Evolutionary conservation across 176 grass and related monocot species (phyloP).

Genomic region (Cymbopogon citratus): DNA sequence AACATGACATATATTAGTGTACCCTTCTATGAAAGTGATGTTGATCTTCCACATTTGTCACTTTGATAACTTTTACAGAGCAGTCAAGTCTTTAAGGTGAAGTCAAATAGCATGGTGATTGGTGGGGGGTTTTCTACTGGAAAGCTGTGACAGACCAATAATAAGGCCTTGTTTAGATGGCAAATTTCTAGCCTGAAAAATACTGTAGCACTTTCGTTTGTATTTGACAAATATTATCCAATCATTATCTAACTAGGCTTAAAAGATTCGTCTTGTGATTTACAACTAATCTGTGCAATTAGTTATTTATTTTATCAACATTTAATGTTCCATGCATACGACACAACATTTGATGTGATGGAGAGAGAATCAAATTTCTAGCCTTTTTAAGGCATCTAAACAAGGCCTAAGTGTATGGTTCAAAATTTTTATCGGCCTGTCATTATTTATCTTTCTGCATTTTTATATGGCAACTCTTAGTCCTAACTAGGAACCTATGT

Average conservation of each 20-base stretch:
- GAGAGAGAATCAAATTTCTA: too few species aligned
- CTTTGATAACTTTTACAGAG: neutral
- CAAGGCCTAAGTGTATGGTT: slow-evolving; percentile 22
- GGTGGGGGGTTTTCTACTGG: slow-evolving; percentile 20
- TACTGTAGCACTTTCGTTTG: too few species aligned
- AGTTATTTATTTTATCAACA: too few species aligned
- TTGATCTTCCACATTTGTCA: neutral
- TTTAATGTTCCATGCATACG: too few species aligned
- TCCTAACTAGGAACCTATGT: neutral
- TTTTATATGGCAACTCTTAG: neutral
- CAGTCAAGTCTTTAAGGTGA: neutral
- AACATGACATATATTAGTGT: neutral
- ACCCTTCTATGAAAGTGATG: neutral
- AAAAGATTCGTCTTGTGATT: too few species aligned
- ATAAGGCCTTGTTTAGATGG: too few species aligned
- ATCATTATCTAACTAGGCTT: too few species aligned
- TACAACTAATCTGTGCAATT: too few species aligned
- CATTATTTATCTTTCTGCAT: neutral
- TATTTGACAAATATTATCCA: too few species aligned
- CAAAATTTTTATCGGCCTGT: neutral
- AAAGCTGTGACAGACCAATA: neutral
- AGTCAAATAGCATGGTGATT: neutral
- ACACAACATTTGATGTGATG: too few species aligned
- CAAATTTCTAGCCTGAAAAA: too few species aligned
- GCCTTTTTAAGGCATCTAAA: too few species aligned